Conservation (phyloP, 2,329 filamentous ascomycete species). For the Phialemonium atrogriseum region DNA sequence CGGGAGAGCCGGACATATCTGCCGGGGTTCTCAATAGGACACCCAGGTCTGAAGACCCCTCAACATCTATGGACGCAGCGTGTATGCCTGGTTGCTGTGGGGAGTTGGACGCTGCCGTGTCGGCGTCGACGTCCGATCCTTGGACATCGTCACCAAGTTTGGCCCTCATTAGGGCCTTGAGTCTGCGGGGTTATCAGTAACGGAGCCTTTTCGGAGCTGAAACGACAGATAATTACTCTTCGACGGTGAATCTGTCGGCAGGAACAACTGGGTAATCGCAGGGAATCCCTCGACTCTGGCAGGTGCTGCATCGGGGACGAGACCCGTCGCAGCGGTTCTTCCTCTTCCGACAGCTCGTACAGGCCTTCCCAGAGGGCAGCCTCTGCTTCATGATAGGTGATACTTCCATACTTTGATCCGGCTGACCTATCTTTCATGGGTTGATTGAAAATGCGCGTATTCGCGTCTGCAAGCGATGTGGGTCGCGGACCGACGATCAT, state of each 20-base stretch:
- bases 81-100: neutral
- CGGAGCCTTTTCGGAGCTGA: too few species aligned
- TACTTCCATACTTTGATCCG: neutral
- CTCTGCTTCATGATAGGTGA: slow-evolving; percentile 3
- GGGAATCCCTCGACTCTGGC: slow-evolving; percentile 2
- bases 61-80: neutral
- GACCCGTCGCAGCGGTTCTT: slow-evolving; percentile 7
- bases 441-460: too few species aligned
- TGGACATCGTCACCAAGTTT: slow-evolving; percentile 5
- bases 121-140: too few species aligned
- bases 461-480: too few species aligned
- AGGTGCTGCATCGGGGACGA: slow-evolving; percentile 5
- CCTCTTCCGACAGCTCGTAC: slow-evolving; percentile 3
- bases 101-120: too few species aligned
- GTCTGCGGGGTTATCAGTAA: slow-evolving; percentile 3
- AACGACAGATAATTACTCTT: slow-evolving; percentile 6
- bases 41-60: slow-evolving; percentile 1
- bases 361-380: slow-evolving; percentile 6
- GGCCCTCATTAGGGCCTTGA: slow-evolving; percentile 6
- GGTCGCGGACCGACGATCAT: too few species aligned
- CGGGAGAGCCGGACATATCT: slow-evolving; percentile 2
- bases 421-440: neutral
- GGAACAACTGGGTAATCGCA: slow-evolving; percentile 3
- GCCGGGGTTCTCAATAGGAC: slow-evolving; percentile 2
- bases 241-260: slow-evolving; percentile 4